Base-by-base conservation (phyloP, 1,139 yeast species). In the Nakaseomyces bracarensis region DNA sequence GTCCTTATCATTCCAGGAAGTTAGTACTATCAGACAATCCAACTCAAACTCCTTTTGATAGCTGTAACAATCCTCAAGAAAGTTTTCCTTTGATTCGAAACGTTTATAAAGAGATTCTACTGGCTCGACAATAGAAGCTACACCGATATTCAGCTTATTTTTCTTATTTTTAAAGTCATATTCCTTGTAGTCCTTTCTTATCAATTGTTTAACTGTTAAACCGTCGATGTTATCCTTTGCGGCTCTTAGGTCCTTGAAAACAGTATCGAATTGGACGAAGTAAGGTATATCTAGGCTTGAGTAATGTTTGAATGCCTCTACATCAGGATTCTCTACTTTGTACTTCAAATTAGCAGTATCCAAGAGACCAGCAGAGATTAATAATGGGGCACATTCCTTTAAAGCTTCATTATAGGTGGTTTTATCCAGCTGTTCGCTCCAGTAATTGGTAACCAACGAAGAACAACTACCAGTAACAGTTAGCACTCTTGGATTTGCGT, bases 141-240 rank as follows among this genome's bases (percentile, higher is more conserved):
- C 80, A 0, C 96, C 97, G 25, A 85, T 69, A 7, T 57, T 53
- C 1, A 53, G 27, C 2, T 43, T 44, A 1, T 52, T 51, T n/a
- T 20, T 20, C 1, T 63, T 64, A 10, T 61, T 60, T 1, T 52
- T 54, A 46, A 75, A 74, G 3, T 63, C 65, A 66, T 82, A 87
- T 53, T 78, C 80, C 57, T 89, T 89, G 62, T 83, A 89, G 58
- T 89, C 98, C 60, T 86, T 87, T 36, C 80, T 67, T 38, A 89
- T 66, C 13, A 89, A 61, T 42, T 85, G 94, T 4, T 57, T 55
- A 10, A 77, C 64, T 1, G 74, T 55, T 40, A 87, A 68, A 0
- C 85, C 86, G 2, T 61, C 58, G 39, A 86, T 66, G 54, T 85
- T 79, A 46, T 73, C 72, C 60, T 85, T 86, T 10, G 79, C 77